Conservation (phyloP, 1,139 yeast genomes). For the Yamadazyma oceani region DNA sequence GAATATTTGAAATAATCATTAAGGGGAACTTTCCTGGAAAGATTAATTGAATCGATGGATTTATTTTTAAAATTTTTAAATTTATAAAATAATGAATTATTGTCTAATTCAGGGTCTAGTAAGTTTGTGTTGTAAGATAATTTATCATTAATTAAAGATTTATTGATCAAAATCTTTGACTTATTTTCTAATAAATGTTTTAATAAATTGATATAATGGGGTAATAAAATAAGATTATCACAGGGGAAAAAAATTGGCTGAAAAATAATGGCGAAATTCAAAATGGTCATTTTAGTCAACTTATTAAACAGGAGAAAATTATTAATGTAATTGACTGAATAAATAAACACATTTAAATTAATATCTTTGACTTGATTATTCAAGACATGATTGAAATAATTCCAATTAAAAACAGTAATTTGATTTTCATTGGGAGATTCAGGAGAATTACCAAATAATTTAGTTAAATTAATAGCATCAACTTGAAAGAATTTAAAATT, state of each 20-base stretch:
- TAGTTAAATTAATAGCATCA: conserved; percentile 5
- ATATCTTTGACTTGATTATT: conserved; percentile 9
- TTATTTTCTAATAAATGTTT: conserved; percentile 10
- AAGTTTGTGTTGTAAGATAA: conserved; percentile 1
- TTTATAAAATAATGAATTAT: conserved; percentile 10
- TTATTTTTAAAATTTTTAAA: conserved; percentile 18
- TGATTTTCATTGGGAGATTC: conserved; percentile 2
- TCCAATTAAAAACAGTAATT: conserved; percentile 11
- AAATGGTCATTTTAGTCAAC: conserved; percentile 18
- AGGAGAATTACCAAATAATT: conserved; percentile 4
- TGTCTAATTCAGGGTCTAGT: neutral
- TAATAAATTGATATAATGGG: conserved; percentile 16
- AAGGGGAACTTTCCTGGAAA: conserved; percentile 9
- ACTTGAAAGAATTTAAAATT: conserved; percentile 8
- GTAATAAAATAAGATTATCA: conserved; percentile 14
- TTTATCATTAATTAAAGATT: conserved; percentile 6
- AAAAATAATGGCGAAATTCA: conserved; percentile 19
- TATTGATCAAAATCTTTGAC: conserved; percentile 6
- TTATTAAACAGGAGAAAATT: conserved; percentile 10
- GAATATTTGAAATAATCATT: conserved; percentile 13
- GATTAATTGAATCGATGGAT: conserved; percentile 17
- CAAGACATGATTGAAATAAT: conserved; percentile 13
- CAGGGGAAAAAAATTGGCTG: conserved; percentile 19
- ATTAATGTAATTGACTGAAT: conserved; percentile 12
- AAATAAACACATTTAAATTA: conserved; percentile 14